phyloP scores from a whole-genome alignment of 768 basidiomycete species.

The Tricholoma bakamatsutake region DNA sequence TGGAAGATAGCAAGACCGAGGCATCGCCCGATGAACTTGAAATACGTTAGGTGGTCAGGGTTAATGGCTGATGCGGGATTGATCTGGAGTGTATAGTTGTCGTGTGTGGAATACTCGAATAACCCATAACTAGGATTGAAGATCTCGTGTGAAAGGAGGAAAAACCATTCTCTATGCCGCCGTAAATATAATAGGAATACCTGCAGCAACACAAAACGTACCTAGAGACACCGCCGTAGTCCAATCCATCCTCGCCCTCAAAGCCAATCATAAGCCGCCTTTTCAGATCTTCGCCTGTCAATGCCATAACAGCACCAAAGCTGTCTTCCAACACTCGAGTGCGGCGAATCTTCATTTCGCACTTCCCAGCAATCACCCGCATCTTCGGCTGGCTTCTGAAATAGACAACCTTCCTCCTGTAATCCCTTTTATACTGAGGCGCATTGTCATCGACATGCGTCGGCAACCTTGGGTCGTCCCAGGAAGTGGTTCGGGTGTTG shows the following conservation, averaged over 20 bases:
- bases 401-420: conserved; percentile 86
- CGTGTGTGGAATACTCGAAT: conserved; percentile 75
- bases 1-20: conserved; percentile 77
- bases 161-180: conserved; percentile 73
- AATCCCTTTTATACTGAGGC: conserved; percentile 95
- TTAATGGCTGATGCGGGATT: conserved; percentile 73
- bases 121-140: conserved; percentile 81
- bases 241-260: conserved; percentile 74
- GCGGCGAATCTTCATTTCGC: conserved; percentile 79
- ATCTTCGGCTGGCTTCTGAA: conserved; percentile 89
- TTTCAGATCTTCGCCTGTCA: conserved; percentile 66
- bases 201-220: conserved; percentile 19
- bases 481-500: conserved; percentile 82
- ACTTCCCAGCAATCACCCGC: conserved; percentile 71
- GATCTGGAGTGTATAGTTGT: conserved; percentile 78
- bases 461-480: conserved; percentile 90
- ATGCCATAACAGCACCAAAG: conserved; percentile 78
- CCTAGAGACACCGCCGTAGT: conserved; percentile 76
- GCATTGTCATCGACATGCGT: conserved; percentile 79
- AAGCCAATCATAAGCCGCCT: conserved; percentile 69
- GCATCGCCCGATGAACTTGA: conserved; percentile 74
- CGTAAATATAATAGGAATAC: conserved; percentile 6
- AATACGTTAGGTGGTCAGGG: conserved; percentile 73
- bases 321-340: conserved; percentile 82
- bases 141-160: conserved; percentile 77